Base-by-base conservation (phyloP, 1,284 basidiomycete genomes). In the Rhodotorula glutinis region DNA sequence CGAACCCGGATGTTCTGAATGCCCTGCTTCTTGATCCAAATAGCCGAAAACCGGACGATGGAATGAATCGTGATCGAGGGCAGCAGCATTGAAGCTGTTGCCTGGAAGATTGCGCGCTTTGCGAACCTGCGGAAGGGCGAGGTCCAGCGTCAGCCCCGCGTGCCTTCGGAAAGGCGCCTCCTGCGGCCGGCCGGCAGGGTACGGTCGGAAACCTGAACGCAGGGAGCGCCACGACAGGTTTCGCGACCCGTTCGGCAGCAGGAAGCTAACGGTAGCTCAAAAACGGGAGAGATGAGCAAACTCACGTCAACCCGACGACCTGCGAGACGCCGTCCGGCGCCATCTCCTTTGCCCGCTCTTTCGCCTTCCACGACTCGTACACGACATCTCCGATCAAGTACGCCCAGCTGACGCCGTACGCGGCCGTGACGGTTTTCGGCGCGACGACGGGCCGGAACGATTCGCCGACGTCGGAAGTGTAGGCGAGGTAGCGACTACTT, bases 351-450 rank as follows among this genome's bases (percentile, higher is more conserved):
- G 65, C 69, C 55, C 83, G 82, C 67, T 86, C 82, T 71, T 87
- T 84, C 3, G 89, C 86, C 77, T 93, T 93, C 82, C 92, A 96
- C 7, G 91, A 87, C 76, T 94, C 92, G 79, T 92, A 95, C n/a
- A 85, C 83, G 49, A 95, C 91, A 76, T 96, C 93, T 57, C 90
- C 91, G 74, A 77, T 77, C 41, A 82, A 76, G 74, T 83, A 79
- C 14, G 70, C 46, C 75, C 75, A 76, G 23, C 70, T 74, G 44
- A 76, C 57, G 13, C 71, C 75, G 78, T 95, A 95, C 7, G 90
- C 90, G 41, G 87, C 87, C 3, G 84, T 85, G n/a, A 92, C 91
- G 19, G 91, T 74, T 73, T 81, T 84, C 0, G 91, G 90, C 23
- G 85, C 85, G 4, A 94, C 89, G 47, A 95, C 85, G 2, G 92